Percentiles rank a stretch among this genome's conserved stretches.
phyloP scores from a whole-genome alignment of 805 yeast species.

The Danielia oregonensis region DNA sequence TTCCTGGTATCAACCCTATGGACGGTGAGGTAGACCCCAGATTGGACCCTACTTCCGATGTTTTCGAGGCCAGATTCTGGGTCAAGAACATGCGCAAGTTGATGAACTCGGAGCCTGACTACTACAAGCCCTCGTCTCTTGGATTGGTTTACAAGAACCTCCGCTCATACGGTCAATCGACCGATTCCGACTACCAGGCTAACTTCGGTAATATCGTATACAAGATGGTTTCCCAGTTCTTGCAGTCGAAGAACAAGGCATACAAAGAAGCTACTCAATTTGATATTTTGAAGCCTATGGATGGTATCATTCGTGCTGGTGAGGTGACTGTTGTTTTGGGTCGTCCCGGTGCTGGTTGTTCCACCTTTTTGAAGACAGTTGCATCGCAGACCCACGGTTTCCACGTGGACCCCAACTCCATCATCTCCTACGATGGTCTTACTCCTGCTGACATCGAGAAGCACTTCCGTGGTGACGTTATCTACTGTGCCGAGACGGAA shows the following conservation, averaged over 20 bases:
- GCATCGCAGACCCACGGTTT: slow-evolving; percentile 38
- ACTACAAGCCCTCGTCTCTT: slow-evolving; percentile 12
- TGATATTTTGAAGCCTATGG: slow-evolving; percentile 33
- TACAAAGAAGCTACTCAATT: slow-evolving; percentile 8
- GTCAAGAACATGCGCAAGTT: slow-evolving; percentile 10
- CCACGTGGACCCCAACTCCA: slow-evolving; percentile 29
- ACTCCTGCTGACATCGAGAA: slow-evolving; percentile 24
- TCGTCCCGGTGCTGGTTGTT: slow-evolving; percentile 42
- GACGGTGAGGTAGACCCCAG: slow-evolving; percentile 6
- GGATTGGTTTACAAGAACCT: slow-evolving; percentile 15
- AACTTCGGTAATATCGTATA: slow-evolving; percentile 9
- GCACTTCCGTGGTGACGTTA: slow-evolving; percentile 35
- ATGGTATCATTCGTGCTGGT: slow-evolving; percentile 35
- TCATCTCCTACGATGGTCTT: slow-evolving; percentile 33
- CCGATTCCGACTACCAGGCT: slow-evolving; percentile 14
- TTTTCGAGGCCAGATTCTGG: slow-evolving; percentile 12
- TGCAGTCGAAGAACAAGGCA: background rate
- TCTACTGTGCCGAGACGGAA: slow-evolving; percentile 52
- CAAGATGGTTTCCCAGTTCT: slow-evolving; percentile 1
- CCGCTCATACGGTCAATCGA: slow-evolving; percentile 11
- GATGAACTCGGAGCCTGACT: slow-evolving; percentile 8
- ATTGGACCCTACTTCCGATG: slow-evolving; percentile 11
- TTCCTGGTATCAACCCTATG: slow-evolving; percentile 2
- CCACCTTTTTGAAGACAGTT: slow-evolving; percentile 37
- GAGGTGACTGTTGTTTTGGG: slow-evolving; percentile 40